These are phyloP conservation scores for Borealophlyctis nickersoniae DNA, from an alignment of 192 early-diverging fungal genomes.

Conservation along the genomic window DNA sequence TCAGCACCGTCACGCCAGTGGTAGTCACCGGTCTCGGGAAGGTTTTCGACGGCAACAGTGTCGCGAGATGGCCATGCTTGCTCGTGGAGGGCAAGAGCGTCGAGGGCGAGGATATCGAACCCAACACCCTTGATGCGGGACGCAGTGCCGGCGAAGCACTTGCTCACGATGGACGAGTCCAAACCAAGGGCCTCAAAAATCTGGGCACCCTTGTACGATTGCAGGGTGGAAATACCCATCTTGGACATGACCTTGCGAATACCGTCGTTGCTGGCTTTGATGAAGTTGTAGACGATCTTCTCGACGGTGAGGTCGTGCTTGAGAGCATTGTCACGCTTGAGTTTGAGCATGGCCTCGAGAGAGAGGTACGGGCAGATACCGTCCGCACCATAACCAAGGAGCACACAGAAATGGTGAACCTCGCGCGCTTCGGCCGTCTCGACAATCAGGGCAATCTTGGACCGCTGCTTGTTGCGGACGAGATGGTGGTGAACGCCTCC, in stretches of 20 bases:
- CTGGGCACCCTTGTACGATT: constrained; percentile 98
- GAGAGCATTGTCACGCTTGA: constrained; percentile 79
- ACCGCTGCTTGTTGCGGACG: constrained; percentile 82
- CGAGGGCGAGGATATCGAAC: constrained; percentile 76
- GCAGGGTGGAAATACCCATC: constrained; percentile 98
- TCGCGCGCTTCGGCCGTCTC: constrained; percentile 95
- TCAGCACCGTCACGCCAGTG: constrained; percentile 95
- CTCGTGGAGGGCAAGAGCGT: constrained; percentile 84
- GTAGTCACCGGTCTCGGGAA: constrained; percentile 95
- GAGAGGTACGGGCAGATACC: constrained; percentile 92
- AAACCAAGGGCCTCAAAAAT: constrained; percentile 97
- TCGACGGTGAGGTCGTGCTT: constrained; percentile 56
- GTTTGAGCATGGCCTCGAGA: constrained; percentile 84
- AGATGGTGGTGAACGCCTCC: constrained; percentile 95
- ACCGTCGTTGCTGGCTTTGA: constrained; percentile 87
- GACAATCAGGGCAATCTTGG: constrained; percentile 80
- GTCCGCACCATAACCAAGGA: constrained; percentile 94
- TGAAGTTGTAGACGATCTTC: constrained; percentile 77
- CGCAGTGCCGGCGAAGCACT: constrained; percentile 94
- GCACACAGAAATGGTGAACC: constrained; percentile 92
- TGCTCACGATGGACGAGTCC: constrained; percentile 77
- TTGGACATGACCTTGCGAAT: constrained; percentile 99
- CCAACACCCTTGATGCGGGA: constrained; percentile 88
- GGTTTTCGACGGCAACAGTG: constrained; percentile 55
- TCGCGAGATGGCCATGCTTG: constrained; percentile 75